Conservation (phyloP, 73 alveolate genomes). For the Tetrahymena thermophila region DNA sequence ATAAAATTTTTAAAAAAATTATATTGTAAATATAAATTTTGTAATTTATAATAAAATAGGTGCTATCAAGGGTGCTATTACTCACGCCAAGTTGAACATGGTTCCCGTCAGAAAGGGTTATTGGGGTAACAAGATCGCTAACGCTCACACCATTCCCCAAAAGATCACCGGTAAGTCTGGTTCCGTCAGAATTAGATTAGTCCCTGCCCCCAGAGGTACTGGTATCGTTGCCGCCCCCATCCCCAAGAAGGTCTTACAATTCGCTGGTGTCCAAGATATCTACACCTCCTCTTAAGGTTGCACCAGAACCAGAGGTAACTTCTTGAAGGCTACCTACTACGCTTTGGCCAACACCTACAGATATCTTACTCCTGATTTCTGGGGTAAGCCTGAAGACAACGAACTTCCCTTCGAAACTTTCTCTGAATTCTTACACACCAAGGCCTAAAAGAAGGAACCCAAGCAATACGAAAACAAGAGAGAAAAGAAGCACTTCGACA, state of each 20-base stretch:
- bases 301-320: conserved; percentile 98
- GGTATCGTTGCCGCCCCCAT: conserved; percentile 99
- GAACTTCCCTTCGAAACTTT: conserved; percentile 80
- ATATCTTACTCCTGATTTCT: conserved; percentile 98
- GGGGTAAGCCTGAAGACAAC: conserved; percentile 77
- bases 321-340: conserved; percentile 96
- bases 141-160: conserved; percentile 98
- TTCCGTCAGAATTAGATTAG: conserved; percentile 98
- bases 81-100: conserved; percentile 96
- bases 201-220: conserved; percentile 99
- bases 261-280: conserved; percentile 98
- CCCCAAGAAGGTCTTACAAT: conserved; percentile 95
- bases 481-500: background rate
- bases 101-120: conserved; percentile 99
- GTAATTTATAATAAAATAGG: background rate
- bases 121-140: conserved; percentile 99
- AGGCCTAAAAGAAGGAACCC: background rate
- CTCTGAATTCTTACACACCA: conserved; percentile 55
- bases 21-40: background rate
- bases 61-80: conserved; percentile 99
- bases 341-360: conserved; percentile 95
- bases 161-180: conserved; percentile 99
- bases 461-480: background rate
- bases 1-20: background rate
- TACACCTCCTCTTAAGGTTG: conserved; percentile 96